Percentiles rank a stretch among this genome's conserved stretches.
Evolutionary conservation across 1,139 yeast genomes (phyloP).

Genomic region (Martiniozyma asiatica): DNA sequence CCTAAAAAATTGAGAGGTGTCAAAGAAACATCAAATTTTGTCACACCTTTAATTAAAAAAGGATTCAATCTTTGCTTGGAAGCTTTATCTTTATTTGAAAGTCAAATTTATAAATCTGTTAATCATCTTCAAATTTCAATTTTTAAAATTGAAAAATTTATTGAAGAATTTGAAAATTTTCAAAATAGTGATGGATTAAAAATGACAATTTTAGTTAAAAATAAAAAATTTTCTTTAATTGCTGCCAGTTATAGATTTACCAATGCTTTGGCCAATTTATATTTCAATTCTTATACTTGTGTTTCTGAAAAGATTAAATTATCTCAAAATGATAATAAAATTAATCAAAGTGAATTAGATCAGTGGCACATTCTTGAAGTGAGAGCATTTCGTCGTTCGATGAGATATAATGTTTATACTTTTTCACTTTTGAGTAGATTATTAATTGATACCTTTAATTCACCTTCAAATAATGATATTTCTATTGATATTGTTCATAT

Average conservation of each 20-base stretch:
- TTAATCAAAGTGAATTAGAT: slow-evolving; percentile 5
- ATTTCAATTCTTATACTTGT: slow-evolving; percentile 7
- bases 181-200: neutral
- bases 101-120: neutral
- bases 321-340: slow-evolving; percentile 4
- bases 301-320: slow-evolving; percentile 3
- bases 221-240: neutral
- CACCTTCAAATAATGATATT: slow-evolving; percentile 7
- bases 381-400: slow-evolving; percentile 8
- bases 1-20: too few relatives aligned
- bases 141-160: slow-evolving; percentile 1
- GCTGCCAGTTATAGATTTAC: slow-evolving; percentile 8
- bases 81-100: slow-evolving; percentile 7
- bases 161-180: slow-evolving; percentile 1
- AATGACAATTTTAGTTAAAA: neutral
- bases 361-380: slow-evolving; percentile 7
- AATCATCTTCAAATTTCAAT: neutral
- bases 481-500: slow-evolving; percentile 16
- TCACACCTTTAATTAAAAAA: too few relatives aligned
- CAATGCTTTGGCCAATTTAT: slow-evolving; percentile 8
- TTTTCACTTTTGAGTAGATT: slow-evolving; percentile 11
- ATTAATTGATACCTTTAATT: slow-evolving; percentile 4
- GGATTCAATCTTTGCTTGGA: too few relatives aligned
- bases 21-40: too few relatives aligned
- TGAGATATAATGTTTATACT: slow-evolving; percentile 7